Percentiles rank a stretch among this genome's conserved stretches.
These are phyloP conservation scores for Prunus kanzakura DNA, from an alignment of 306 rosid species.

Conservation along the genomic window DNA sequence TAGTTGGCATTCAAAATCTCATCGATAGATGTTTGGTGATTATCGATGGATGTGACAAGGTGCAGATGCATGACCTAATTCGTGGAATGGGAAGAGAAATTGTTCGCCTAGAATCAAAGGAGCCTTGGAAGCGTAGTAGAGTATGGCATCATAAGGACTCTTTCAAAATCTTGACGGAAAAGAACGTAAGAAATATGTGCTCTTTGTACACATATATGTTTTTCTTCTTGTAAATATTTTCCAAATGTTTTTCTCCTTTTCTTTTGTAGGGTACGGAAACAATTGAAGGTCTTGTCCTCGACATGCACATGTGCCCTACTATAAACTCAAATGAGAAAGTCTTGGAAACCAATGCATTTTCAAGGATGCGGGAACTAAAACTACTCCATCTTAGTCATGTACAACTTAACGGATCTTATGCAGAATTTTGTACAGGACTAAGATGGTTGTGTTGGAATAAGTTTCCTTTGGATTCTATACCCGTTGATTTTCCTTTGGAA, in stretches of 20 bases:
- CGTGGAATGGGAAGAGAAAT: conserved; percentile 1
- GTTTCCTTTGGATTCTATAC: conserved; percentile 10
- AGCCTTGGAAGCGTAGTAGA: background rate
- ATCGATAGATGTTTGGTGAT: background rate
- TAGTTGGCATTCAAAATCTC: conserved; percentile 1
- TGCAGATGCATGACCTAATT: background rate
- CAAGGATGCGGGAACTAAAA: background rate
- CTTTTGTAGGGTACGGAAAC: background rate
- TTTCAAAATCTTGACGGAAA: background rate
- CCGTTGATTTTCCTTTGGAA: background rate
- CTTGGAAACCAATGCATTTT: background rate
- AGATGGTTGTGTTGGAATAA: conserved; percentile 8
- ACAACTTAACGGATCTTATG: background rate
- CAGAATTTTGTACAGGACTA: background rate
- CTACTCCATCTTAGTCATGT: conserved; percentile 8
- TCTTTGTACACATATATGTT: background rate
- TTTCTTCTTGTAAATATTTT: background rate
- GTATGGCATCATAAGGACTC: background rate
- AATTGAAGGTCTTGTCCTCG: background rate
- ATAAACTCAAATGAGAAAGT: background rate
- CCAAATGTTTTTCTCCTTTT: background rate
- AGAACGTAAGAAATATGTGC: background rate
- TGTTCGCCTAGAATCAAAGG: background rate
- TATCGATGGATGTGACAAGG: accelerated
- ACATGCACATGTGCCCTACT: background rate